Base-by-base conservation (phyloP, 106 monocot genomes). In the Cymbidium sinense region DNA sequence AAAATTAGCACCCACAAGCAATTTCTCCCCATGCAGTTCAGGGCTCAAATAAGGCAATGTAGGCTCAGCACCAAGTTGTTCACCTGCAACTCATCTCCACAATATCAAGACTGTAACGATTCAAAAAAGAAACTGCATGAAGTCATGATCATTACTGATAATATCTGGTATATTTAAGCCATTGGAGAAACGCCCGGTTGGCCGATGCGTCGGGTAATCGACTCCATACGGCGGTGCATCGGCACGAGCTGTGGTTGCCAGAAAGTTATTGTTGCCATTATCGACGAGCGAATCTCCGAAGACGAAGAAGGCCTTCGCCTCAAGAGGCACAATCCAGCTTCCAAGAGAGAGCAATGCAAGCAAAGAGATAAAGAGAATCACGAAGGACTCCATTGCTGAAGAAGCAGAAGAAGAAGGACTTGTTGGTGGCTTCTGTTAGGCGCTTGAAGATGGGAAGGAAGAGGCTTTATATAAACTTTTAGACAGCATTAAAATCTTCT, bases 221-320 rank as follows among this genome's bases (percentile, higher is more conserved):
- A 96, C 85, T 13, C 95, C 95, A 58, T 96, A 96, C 20, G 95
- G 95, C 4, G 80, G 82, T 0, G 88, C 10, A 64, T 96, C 95
- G 20, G 95, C 95, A 1, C 95, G 90, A 23, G 95, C 95, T 1
- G 90, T 89, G 23, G 95, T 93, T 4, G 75, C 80, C 76, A 96
- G 52, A 79, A 75, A 96, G 81, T 96, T 93, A 86, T 96, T 96
- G 86, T 96, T 96, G 76, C 95, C 95, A 70, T 89, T 96, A 79
- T 96, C 95, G 0, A 96, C 95, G 8, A 96, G 82, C 3, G 95
- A 96, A 74, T 96, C 95, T 19, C 95, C 95, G 37, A 69, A 69
- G 17, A 69, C 69, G 33, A 69, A 69, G 31, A 69, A 69, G 5
- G 69, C 69, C 13, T 12, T 69, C 2, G 69, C 9, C 31, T 69